Percentiles rank a stretch among this genome's conserved stretches.
phyloP scores from a whole-genome alignment of 148 eudicot genomes.

The Nyssa sinensis region DNA sequence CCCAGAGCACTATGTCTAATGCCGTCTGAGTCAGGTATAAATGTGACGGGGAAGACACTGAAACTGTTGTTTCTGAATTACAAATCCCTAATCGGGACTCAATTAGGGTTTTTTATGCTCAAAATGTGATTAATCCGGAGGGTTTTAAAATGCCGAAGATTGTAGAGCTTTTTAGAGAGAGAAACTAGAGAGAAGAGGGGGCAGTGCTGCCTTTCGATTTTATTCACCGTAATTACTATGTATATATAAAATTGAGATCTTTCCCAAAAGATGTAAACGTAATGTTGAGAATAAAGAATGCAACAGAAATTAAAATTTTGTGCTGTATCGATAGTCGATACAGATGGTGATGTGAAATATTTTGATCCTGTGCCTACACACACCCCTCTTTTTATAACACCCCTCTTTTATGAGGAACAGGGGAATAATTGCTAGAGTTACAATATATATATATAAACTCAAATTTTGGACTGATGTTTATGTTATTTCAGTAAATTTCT shows the following conservation, averaged over 20 bases:
- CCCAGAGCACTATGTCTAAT: constrained; percentile 1
- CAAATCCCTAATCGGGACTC: background rate
- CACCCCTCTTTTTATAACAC: too few relatives aligned
- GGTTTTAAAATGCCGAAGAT: background rate
- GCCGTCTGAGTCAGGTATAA: constrained; percentile 12
- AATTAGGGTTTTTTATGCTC: background rate
- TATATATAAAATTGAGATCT: too few relatives aligned
- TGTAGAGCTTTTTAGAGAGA: constrained; percentile 7
- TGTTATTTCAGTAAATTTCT: too few relatives aligned
- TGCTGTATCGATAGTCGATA: background rate
- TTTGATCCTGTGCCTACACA: too few relatives aligned
- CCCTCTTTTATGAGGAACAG: too few relatives aligned
- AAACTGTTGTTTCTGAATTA: background rate
- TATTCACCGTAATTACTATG: background rate
- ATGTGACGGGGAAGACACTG: background rate
- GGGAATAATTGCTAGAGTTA: too few relatives aligned
- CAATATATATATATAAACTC: too few relatives aligned
- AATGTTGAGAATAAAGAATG: background rate
- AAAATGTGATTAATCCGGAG: background rate
- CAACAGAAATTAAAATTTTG: background rate
- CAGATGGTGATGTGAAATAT: background rate
- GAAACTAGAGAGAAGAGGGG: too few relatives aligned
- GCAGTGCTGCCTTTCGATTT: background rate
- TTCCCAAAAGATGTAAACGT: too few relatives aligned
- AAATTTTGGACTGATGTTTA: too few relatives aligned